These are phyloP conservation scores for Chaetothyriales sp. DNA, from an alignment of 2,329 filamentous ascomycete species.

Conservation along the genomic window DNA sequence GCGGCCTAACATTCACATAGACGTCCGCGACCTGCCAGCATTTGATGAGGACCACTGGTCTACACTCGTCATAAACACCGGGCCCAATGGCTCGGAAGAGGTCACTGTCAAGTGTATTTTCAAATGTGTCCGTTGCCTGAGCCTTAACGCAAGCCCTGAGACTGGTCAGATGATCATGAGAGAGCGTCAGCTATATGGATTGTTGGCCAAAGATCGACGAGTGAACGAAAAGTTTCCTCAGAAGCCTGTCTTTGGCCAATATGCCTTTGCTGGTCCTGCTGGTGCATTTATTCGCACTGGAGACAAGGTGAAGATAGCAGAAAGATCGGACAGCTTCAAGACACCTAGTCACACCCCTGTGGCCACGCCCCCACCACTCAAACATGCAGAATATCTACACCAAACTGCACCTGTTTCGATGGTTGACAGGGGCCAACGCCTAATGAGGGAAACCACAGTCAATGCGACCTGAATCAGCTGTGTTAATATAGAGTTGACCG, in stretches of 20 bases:
- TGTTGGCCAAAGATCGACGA: constrained; percentile 12
- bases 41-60: constrained; percentile 16
- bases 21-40: constrained; percentile 10
- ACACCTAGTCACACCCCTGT: neutral
- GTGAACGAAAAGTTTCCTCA: constrained; percentile 16
- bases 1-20: constrained; percentile 14
- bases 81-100: constrained; percentile 10
- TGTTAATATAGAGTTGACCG: neutral
- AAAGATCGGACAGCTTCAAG: constrained; percentile 2
- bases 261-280: constrained; percentile 14
- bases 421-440: neutral
- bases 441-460: neutral
- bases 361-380: neutral
- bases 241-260: constrained; percentile 16
- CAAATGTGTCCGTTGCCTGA: constrained; percentile 13
- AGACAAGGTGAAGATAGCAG: constrained; percentile 13
- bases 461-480: neutral
- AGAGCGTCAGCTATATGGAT: constrained; percentile 14
- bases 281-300: constrained; percentile 14
- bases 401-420: neutral
- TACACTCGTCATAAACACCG: constrained; percentile 10
- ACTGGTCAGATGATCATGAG: constrained; percentile 14
- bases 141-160: constrained; percentile 14
- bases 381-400: neutral
- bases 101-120: constrained; percentile 17